A percentile compares a stretch with the other conserved stretches of the same genome.
phyloP scores from a whole-genome alignment of 176 grass and related monocot species.

The Rhynchospora pubera region DNA sequence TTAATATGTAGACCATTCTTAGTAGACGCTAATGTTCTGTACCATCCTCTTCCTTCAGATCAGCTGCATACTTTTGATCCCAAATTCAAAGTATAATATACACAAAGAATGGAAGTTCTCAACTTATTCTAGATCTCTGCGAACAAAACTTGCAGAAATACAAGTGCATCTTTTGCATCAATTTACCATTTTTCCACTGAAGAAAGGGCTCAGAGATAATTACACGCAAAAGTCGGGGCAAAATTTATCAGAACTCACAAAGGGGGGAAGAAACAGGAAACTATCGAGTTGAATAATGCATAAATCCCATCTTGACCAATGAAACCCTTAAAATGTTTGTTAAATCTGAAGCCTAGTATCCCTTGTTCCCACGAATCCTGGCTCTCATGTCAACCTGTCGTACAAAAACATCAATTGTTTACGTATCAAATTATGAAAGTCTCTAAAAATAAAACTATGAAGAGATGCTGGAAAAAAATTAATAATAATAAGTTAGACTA shows the following conservation, averaged over 20 bases:
- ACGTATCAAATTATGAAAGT: not conserved
- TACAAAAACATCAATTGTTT: constrained; percentile 18
- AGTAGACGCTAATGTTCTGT: too few species aligned
- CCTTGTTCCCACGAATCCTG: constrained; percentile 92
- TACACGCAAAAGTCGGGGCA: not conserved
- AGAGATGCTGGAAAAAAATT: not conserved
- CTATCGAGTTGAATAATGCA: not conserved
- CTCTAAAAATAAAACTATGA: not conserved
- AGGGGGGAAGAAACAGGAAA: not conserved
- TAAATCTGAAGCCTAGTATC: constrained; percentile 38
- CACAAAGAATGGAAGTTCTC: not conserved
- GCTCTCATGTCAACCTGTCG: constrained; percentile 97
- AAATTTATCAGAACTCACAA: not conserved
- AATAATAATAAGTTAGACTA: not conserved
- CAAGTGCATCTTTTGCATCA: not conserved
- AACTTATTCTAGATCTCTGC: not conserved
- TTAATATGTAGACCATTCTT: too few species aligned
- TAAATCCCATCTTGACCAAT: not conserved
- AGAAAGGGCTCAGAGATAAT: not conserved
- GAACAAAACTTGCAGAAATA: not conserved
- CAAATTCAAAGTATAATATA: not conserved
- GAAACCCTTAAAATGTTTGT: not conserved
- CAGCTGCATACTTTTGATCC: too few species aligned
- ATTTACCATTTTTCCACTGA: not conserved
- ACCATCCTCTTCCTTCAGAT: too few species aligned